These are phyloP conservation scores for Erysimum cheiranthoides DNA, from an alignment of 345 rosid species.

Conservation along the genomic window DNA sequence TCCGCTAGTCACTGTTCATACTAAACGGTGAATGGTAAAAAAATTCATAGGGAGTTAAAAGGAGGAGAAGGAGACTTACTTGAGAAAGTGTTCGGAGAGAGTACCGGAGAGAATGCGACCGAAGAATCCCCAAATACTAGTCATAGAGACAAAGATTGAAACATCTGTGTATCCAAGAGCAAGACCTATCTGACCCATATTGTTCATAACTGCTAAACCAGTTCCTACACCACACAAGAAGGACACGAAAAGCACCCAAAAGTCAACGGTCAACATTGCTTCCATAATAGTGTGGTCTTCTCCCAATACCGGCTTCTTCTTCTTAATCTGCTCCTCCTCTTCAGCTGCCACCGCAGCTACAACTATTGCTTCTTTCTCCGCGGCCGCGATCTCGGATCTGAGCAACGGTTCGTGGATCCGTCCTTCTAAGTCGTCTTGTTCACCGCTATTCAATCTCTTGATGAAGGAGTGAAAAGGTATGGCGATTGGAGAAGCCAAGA, in stretches of 20 bases:
- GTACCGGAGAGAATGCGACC: slow-evolving; percentile 87
- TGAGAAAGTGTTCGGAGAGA: slow-evolving; percentile 76
- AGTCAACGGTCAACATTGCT: slow-evolving; percentile 69
- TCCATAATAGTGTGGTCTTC: slow-evolving; percentile 87
- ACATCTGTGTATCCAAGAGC: slow-evolving; percentile 90
- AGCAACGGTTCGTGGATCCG: slow-evolving; percentile 61
- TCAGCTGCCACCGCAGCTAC: slow-evolving; percentile 15
- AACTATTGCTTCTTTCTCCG: slow-evolving; percentile 4
- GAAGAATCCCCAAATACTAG: slow-evolving; percentile 93
- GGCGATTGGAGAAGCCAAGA: slow-evolving; percentile 68
- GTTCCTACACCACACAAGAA: slow-evolving; percentile 93
- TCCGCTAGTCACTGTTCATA: no score
- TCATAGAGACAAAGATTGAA: slow-evolving; percentile 81
- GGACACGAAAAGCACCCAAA: slow-evolving; percentile 84
- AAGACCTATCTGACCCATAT: slow-evolving; percentile 90
- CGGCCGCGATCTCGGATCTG: slow-evolving; percentile 26
- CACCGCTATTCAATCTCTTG: slow-evolving; percentile 45
- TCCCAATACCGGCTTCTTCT: slow-evolving; percentile 64
- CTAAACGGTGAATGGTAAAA: background rate
- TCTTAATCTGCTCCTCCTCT: slow-evolving; percentile 29
- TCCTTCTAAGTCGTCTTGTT: slow-evolving; percentile 49
- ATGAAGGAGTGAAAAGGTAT: slow-evolving; percentile 61
- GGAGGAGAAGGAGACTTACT: slow-evolving; percentile 52
- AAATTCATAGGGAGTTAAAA: background rate
- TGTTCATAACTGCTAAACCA: slow-evolving; percentile 87